These are phyloP conservation scores for Saccharomycopsis javanensis DNA, from an alignment of 805 yeast species.

Conservation along the genomic window DNA sequence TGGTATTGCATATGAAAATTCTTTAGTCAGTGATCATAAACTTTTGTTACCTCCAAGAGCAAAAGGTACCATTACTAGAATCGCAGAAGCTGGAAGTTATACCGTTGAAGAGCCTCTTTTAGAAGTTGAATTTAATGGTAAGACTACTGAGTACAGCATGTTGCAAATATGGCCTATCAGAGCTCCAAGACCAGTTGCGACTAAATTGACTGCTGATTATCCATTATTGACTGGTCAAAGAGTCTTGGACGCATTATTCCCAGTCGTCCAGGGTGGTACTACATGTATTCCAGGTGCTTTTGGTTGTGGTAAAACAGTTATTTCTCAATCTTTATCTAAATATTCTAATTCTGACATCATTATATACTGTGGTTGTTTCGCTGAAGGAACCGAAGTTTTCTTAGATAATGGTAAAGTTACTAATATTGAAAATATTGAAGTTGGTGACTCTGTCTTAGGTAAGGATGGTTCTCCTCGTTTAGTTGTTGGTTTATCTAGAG, in stretches of 20 bases:
- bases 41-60: constrained; percentile 96
- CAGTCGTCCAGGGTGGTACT: constrained; percentile 99
- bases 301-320: constrained; percentile 98
- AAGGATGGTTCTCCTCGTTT: constrained; percentile 33
- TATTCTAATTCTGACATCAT: constrained; percentile 96
- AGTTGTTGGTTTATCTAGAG: constrained; percentile 35
- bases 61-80: constrained; percentile 87
- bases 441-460: constrained; percentile 36
- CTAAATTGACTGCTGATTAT: constrained; percentile 84
- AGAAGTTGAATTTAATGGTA: constrained; percentile 93
- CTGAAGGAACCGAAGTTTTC: constrained; percentile 33
- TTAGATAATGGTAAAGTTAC: constrained; percentile 35
- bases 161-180: constrained; percentile 99
- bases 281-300: constrained; percentile 99
- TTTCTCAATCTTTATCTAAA: constrained; percentile 94
- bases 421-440: constrained; percentile 28
- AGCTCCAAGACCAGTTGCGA: constrained; percentile 97
- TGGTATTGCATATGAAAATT: constrained; percentile 90
- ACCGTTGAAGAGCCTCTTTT: constrained; percentile 80
- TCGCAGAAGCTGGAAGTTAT: constrained; percentile 87
- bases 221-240: constrained; percentile 98
- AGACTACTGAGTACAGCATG: constrained; percentile 73
- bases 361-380: constrained; percentile 73
- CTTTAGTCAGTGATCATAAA: constrained; percentile 85
- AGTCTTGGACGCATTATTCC: constrained; percentile 94